Evolutionary conservation across 2,329 filamentous ascomycete species (phyloP).

Genomic region (Leptographium lundbergii): DNA sequence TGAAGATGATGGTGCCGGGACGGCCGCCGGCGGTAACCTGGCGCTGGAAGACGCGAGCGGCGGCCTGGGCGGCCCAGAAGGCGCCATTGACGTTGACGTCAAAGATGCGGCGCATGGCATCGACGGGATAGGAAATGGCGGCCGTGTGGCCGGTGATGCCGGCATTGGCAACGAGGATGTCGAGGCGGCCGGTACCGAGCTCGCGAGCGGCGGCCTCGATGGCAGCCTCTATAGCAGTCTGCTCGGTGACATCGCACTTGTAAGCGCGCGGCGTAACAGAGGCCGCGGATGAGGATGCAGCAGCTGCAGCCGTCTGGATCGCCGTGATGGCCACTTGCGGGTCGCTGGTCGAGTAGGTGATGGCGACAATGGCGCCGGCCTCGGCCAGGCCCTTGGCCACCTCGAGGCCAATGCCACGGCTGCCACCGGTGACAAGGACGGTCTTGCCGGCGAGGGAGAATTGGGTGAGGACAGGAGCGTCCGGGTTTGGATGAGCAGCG

Average conservation of each 20-base stretch:
- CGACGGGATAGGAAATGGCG: conserved; percentile 26
- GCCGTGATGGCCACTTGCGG: conserved; percentile 16
- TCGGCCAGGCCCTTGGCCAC: conserved; percentile 2
- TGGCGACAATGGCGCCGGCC: conserved; percentile 1
- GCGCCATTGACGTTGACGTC: conserved; percentile 28
- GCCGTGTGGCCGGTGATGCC: conserved; percentile 24
- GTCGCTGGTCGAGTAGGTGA: conserved; percentile 9
- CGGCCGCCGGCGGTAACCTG: background rate
- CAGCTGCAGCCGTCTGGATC: conserved; percentile 4
- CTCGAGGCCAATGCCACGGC: conserved; percentile 3
- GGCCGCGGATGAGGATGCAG: background rate
- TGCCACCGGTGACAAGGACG: conserved; percentile 2
- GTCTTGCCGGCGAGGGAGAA: conserved; percentile 12
- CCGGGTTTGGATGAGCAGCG: conserved; percentile 17
- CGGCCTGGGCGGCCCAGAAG: conserved; percentile 30
- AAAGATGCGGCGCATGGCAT: conserved; percentile 23
- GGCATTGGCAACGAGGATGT: conserved; percentile 29
- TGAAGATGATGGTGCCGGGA: conserved; percentile 24
- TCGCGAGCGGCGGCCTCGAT: conserved; percentile 23
- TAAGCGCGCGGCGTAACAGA: conserved; percentile 16
- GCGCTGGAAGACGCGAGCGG: conserved; percentile 13
- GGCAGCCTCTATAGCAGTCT: conserved; percentile 17
- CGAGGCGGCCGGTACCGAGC: conserved; percentile 17
- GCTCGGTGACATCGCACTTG: conserved; percentile 23
- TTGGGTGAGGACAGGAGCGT: conserved; percentile 18